Percentiles rank a stretch among this genome's conserved stretches.
Evolutionary conservation across 306 rosid species (phyloP).

Genomic region (Cyamopsis tetragonoloba): DNA sequence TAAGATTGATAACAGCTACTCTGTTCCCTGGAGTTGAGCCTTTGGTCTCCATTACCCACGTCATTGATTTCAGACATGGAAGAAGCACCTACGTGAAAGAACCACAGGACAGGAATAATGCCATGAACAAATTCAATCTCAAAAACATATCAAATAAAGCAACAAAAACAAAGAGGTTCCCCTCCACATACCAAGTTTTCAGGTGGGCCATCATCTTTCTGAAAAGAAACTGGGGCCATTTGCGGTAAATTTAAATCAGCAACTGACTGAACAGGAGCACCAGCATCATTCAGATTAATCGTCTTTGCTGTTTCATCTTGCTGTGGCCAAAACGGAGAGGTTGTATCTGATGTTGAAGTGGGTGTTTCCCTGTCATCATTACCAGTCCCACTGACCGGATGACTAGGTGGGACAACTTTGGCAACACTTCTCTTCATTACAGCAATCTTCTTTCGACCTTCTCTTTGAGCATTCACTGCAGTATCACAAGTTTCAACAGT

Average conservation of each 20-base stretch:
- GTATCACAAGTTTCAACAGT: too few relatives aligned
- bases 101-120: slow-evolving; percentile 19
- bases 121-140: slow-evolving; percentile 21
- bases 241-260: slow-evolving; percentile 83
- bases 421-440: slow-evolving; percentile 59
- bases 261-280: slow-evolving; percentile 56
- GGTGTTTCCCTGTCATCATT: slow-evolving; percentile 53
- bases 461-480: slow-evolving; percentile 67
- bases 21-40: slow-evolving; percentile 73
- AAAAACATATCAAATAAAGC: background rate
- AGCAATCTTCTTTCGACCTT: slow-evolving; percentile 67
- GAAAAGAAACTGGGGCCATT: slow-evolving; percentile 74
- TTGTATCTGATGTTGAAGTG: slow-evolving; percentile 53
- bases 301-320: slow-evolving; percentile 67
- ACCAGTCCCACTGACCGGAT: slow-evolving; percentile 43
- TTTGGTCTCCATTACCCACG: slow-evolving; percentile 98
- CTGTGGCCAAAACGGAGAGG: slow-evolving; percentile 83
- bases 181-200: slow-evolving; percentile 60
- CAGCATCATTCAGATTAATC: slow-evolving; percentile 77
- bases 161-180: background rate
- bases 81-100: slow-evolving; percentile 57
- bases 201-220: slow-evolving; percentile 70
- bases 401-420: slow-evolving; percentile 58
- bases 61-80: slow-evolving; percentile 93
- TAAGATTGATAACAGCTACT: slow-evolving; percentile 88